These are phyloP conservation scores for Infundibulicybe gibba DNA, from an alignment of 768 basidiomycete genomes.

Conservation along the genomic window DNA sequence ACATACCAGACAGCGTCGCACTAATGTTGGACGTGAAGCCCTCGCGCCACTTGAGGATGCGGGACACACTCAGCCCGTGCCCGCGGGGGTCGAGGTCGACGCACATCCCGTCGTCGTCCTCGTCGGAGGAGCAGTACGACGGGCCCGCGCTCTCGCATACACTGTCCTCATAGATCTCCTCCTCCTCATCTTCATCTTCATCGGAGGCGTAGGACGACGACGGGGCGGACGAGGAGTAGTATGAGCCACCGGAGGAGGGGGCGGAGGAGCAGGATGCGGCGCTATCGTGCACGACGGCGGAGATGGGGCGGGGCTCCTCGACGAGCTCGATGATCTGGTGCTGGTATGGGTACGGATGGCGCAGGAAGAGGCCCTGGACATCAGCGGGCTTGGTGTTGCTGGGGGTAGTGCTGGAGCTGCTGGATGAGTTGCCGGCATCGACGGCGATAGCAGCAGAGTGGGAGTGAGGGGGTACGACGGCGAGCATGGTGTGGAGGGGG, in stretches of 20 bases:
- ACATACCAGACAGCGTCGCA: constrained; percentile 36
- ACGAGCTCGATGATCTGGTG: constrained; percentile 74
- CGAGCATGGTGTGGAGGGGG: constrained; percentile 13
- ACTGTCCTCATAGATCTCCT: constrained; percentile 24
- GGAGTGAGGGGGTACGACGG: constrained; percentile 13
- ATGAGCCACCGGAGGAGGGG: constrained; percentile 34
- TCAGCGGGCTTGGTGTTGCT: constrained; percentile 29
- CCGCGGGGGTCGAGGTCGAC: constrained; percentile 21
- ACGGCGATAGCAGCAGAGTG: constrained; percentile 12
- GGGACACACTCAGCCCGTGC: constrained; percentile 53
- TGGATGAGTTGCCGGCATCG: constrained; percentile 10
- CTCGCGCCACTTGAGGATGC: constrained; percentile 72
- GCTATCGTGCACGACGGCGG: constrained; percentile 31
- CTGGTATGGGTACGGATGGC: constrained; percentile 45
- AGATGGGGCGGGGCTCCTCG: constrained; percentile 47
- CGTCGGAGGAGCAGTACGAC: constrained; percentile 73
- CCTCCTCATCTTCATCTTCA: constrained; percentile 35
- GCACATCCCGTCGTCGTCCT: constrained; percentile 11
- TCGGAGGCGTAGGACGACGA: constrained; percentile 33
- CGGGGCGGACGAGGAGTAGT: too few species aligned
- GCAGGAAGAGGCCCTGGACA: constrained; percentile 37
- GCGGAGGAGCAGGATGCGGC: constrained; percentile 31
- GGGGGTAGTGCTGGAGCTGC: constrained; percentile 18
- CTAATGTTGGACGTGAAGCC: constrained; percentile 43
- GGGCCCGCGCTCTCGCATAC: constrained; percentile 31